Base-by-base conservation (phyloP, 305 asterid genomes). In the Solanum hybrid region DNA sequence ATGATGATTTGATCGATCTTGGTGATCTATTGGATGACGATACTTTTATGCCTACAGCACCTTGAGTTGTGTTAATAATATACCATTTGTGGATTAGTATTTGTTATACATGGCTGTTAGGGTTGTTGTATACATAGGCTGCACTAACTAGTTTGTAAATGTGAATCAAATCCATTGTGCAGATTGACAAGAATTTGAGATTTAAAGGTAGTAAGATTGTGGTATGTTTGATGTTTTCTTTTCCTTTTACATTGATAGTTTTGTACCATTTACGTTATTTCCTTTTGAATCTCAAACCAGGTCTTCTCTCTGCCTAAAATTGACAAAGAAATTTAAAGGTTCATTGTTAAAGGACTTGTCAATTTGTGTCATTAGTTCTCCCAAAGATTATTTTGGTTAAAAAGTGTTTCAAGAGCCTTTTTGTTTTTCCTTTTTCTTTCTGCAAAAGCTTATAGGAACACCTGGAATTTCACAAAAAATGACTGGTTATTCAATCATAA, bases 1-100 rank as follows among this genome's bases (percentile, higher is more conserved):
- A 93, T 40, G 95, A 94, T 37, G 99, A 97, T 88, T 87, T 97
- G 77, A 92, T 95, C 16, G 96, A 95, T 90, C 93, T 97, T 81
- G 96, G 93, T 89, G 94, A 95, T 75, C 89, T 97, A 88, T 91
- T 96, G 92, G 95, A 92, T 10, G 98, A 96, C 66, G 98, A 96
- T 42, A 92, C 93, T 72, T 92, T 91, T 89, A 93, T 94, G 96
- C 87, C 94, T 60, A 87, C 92, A 80, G 89, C 94, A 88, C 77
- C 91, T 51, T 93, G 90, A 93, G 60, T 29, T 66, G 76, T 85
- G 46, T 85, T 85, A 22, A 85, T 51, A 51, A 51, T 85, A 56
- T 31, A 85, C 88, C 76, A 20, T 51, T 34, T 85, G 77, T 85
- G 88, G 75, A 85, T 85, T 85, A 56, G 76, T 38, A 56, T 85